Conservation (phyloP, 805 yeast genomes). For the Vanderwaltozyma yarrowii region DNA sequence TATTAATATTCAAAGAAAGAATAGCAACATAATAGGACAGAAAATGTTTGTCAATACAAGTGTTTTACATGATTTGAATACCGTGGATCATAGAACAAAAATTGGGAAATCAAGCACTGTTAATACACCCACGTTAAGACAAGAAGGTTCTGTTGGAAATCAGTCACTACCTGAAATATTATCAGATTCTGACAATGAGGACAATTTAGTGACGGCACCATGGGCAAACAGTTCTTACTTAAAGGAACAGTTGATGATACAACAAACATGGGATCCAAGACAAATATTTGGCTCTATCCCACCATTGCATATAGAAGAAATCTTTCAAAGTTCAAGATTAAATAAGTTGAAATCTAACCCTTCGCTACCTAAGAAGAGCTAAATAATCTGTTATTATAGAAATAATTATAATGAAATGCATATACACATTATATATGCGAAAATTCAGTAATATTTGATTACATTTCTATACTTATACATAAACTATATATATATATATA, state of each 20-base stretch:
- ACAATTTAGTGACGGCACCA: constrained; percentile 39
- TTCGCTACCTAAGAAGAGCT: constrained; percentile 33
- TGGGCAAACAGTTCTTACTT: constrained; percentile 59
- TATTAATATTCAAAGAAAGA: background rate
- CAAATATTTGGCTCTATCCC: constrained; percentile 67
- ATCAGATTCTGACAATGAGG: constrained; percentile 44
- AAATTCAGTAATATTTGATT: too few species aligned
- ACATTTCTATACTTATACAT: too few species aligned
- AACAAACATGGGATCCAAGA: constrained; percentile 53
- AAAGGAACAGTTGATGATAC: constrained; percentile 33
- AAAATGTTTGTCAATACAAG: constrained; percentile 2
- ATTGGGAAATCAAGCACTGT: constrained; percentile 9
- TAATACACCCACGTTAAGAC: constrained; percentile 2
- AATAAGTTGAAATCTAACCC: constrained; percentile 46
- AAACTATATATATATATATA: background rate
- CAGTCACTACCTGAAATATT: constrained; percentile 36
- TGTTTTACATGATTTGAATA: constrained; percentile 21
- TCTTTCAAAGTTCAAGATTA: constrained; percentile 42
- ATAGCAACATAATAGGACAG: background rate
- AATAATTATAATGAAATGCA: background rate
- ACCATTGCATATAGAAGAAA: constrained; percentile 56
- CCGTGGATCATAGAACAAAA: constrained; percentile 23
- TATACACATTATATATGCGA: too few species aligned
- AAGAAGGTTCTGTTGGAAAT: constrained; percentile 7
- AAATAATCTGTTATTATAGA: too few species aligned